A percentile compares a stretch with the other conserved stretches of the same genome.
Conservation (phyloP, 1,284 basidiomycete species). For the Cryptococcus amylolentus region DNA sequence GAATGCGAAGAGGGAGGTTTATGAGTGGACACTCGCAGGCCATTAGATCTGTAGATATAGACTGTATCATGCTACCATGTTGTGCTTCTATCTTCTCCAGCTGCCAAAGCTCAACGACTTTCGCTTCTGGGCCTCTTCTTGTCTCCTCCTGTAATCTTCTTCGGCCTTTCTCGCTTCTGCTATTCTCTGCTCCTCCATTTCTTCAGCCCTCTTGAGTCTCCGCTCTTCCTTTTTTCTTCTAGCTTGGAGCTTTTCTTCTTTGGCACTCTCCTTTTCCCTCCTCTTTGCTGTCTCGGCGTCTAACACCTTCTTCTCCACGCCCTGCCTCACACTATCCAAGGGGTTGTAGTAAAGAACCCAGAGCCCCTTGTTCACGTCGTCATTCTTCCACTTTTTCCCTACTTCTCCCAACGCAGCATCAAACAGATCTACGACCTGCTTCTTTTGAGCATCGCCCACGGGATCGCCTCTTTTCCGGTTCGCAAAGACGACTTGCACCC, state of each 20-base stretch:
- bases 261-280: slow-evolving; percentile 22
- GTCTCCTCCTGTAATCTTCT: slow-evolving; percentile 1
- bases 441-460: slow-evolving; percentile 17
- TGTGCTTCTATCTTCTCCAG: not conserved
- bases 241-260: slow-evolving; percentile 29
- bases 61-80: not conserved
- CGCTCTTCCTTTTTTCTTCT: slow-evolving; percentile 22
- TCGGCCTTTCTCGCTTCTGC: slow-evolving; percentile 4
- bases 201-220: slow-evolving; percentile 11
- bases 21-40: not conserved
- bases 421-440: slow-evolving; percentile 57
- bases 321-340: slow-evolving; percentile 75
- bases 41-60: not conserved
- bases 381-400: slow-evolving; percentile 80
- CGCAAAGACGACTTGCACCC: slow-evolving; percentile 43
- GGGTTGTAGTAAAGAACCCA: slow-evolving; percentile 73
- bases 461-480: slow-evolving; percentile 17
- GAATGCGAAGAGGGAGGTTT: slow-evolving; percentile 30
- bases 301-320: slow-evolving; percentile 65
- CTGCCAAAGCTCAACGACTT: not conserved
- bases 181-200: slow-evolving; percentile 74
- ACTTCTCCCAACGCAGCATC: slow-evolving; percentile 74
- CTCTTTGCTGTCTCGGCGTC: slow-evolving; percentile 68
- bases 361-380: slow-evolving; percentile 65
- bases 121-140: not conserved